Evolutionary conservation across 202 grass and related monocot species (phyloP).

Genomic region (Digitaria exilis): DNA sequence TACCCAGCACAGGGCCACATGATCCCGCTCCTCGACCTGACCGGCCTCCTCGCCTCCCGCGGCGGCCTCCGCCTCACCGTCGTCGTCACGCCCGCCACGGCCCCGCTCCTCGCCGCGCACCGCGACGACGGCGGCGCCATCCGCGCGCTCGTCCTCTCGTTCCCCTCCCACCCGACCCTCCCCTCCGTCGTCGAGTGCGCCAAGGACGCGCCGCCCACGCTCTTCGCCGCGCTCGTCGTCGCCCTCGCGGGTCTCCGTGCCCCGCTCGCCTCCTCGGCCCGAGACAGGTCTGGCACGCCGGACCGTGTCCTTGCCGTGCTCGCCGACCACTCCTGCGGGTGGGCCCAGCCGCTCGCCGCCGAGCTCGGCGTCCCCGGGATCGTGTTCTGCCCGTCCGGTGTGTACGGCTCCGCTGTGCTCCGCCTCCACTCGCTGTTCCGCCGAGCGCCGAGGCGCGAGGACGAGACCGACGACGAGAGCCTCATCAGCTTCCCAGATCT

Average conservation of each 20-base stretch:
- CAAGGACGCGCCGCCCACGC: constrained; percentile 24
- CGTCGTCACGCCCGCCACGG: constrained; percentile 54
- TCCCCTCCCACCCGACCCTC: constrained; percentile 52
- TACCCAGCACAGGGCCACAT: constrained; percentile 3
- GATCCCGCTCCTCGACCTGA: background rate
- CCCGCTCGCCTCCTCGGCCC: too few species aligned
- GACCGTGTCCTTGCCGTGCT: too few species aligned
- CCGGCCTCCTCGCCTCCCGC: background rate
- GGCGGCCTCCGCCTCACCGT: constrained; percentile 49
- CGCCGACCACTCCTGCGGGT: constrained; percentile 61
- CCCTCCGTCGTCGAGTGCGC: constrained; percentile 52
- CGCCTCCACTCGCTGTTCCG: constrained; percentile 55
- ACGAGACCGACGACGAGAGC: constrained; percentile 33
- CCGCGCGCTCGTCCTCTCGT: constrained; percentile 45
- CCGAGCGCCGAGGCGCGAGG: constrained; percentile 38
- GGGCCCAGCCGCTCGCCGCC: constrained; percentile 48
- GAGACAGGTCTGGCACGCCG: too few species aligned
- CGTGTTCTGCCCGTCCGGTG: constrained; percentile 47
- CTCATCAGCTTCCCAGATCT: constrained; percentile 43
- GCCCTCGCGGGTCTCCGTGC: too few species aligned
- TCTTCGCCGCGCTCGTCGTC: too few species aligned
- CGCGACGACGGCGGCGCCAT: constrained; percentile 35
- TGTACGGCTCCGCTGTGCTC: constrained; percentile 28
- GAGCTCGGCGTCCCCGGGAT: constrained; percentile 47
- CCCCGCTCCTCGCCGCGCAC: constrained; percentile 49